A percentile compares a stretch with the other conserved stretches of the same genome.
phyloP scores from a whole-genome alignment of 805 yeast species.

The Lipomyces starkeyi region DNA sequence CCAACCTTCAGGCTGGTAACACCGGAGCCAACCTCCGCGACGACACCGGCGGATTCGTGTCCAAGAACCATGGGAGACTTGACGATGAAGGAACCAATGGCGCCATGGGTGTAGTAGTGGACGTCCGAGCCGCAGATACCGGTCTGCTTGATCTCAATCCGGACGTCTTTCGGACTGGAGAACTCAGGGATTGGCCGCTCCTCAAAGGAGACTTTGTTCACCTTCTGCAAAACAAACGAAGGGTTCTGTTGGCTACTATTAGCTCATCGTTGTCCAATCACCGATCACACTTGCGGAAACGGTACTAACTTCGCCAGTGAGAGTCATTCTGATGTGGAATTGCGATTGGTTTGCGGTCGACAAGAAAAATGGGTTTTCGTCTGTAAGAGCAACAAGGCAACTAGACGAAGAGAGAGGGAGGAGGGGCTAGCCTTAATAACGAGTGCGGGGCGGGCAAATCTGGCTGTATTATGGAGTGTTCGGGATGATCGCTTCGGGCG shows the following conservation, averaged over 20 bases:
- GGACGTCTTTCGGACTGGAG: constrained; percentile 68
- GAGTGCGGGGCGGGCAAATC: not conserved
- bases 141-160: constrained; percentile 76
- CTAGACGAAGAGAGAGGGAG: not conserved
- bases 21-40: constrained; percentile 68
- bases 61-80: constrained; percentile 84
- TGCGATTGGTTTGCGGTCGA: not conserved
- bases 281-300: not conserved
- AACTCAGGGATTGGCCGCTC: constrained; percentile 70
- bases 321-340: not conserved
- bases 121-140: constrained; percentile 79
- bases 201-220: constrained; percentile 69
- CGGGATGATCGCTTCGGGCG: no score
- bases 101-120: constrained; percentile 80
- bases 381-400: not conserved
- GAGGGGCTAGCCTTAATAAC: not conserved
- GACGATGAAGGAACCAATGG: constrained; percentile 76
- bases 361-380: constrained; percentile 10
- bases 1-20: constrained; percentile 76
- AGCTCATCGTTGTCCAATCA: not conserved
- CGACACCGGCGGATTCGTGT: constrained; percentile 83
- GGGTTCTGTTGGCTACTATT: constrained; percentile 46
- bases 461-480: no score
- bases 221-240: constrained; percentile 65
- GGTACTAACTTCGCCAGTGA: constrained; percentile 5